Evolutionary conservation across 768 basidiomycete genomes (phyloP), one percentile per base, ranked within the genome.

Genomic region (Psilocybe sp.): DNA sequence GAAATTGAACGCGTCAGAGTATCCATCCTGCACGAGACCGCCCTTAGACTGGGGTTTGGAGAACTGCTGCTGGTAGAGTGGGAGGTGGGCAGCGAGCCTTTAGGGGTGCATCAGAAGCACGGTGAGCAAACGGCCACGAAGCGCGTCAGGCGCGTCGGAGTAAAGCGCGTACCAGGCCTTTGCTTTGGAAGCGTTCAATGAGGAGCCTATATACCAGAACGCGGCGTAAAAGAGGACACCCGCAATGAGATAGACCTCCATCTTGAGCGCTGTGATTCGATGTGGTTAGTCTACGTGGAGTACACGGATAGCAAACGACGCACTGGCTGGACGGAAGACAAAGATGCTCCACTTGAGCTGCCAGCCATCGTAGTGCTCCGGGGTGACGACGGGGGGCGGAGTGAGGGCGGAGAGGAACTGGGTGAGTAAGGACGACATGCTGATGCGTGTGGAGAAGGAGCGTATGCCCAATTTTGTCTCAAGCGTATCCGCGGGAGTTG

Each of bases 1-100:
- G 70, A 89, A 97, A 62, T 78, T 77, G 73, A 92, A 89, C 63
- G 84, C 88, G 70, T 92, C 90, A 3, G 84, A 76, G 58, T 85
- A 74, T 15, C 90, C 91, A 59, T 93, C 92, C 36, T 74, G 49
- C 32, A 76, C 75, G 43, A 87, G 68, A 9, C 80, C 81, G 4
- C 70, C 70, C 33, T 71, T 73, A 8, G 76, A 72, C 18, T 65
- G 58, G 1, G 91, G 86, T 40, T 71, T 77, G 10, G 89, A 84
- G 71, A 97, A 97, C 66, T 96, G 92, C 33, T 77, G 67, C 40
- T 75, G 64, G 51, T 87, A 78, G 55, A 89, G 64, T 7, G 76
- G 67, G 18, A 70, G 65, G 66, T 92, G 80, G 15, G 81, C 77
- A 18, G 74, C 65, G 44, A 86, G 64, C 83, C 90, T 92, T 56